These are phyloP conservation scores for Labyrinthula sp. DNA, from an alignment of 352 stramenopile genomes.

Conservation along the genomic window DNA sequence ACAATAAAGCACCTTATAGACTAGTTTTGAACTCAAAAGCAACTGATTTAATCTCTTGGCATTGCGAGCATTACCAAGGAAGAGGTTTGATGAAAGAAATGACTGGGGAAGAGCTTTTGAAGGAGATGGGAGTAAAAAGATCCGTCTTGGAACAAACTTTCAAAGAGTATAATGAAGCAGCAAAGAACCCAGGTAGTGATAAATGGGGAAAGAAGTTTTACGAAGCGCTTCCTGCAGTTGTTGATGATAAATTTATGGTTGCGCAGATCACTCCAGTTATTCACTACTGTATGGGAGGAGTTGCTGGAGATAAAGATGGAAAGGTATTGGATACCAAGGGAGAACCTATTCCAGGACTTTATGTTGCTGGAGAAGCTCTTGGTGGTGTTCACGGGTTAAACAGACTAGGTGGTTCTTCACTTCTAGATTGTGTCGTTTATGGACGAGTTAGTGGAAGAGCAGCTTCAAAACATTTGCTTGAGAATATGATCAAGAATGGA, in stretches of 20 bases:
- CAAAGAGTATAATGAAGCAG: constrained; percentile 20
- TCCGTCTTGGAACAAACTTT: constrained; percentile 13
- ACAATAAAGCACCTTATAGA: constrained; percentile 21
- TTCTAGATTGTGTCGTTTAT: constrained; percentile 72
- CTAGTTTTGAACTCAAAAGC: constrained; percentile 26
- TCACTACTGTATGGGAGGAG: constrained; percentile 27
- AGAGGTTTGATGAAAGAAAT: constrained; percentile 29
- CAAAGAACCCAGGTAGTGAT: constrained; percentile 8
- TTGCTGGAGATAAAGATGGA: constrained; percentile 5
- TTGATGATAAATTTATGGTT: constrained; percentile 13
- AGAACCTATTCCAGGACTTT: constrained; percentile 50
- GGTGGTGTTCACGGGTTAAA: constrained; percentile 74
- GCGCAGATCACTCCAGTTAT: constrained; percentile 21
- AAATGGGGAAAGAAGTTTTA: constrained; percentile 29
- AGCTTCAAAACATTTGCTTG: constrained; percentile 30
- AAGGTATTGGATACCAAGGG: constrained; percentile 21
- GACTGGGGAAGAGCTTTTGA: constrained; percentile 21
- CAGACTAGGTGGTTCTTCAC: constrained; percentile 57
- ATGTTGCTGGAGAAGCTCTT: constrained; percentile 69
- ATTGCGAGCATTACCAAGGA: constrained; percentile 25
- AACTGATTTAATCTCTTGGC: constrained; percentile 22
- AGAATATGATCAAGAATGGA: constrained; percentile 13
- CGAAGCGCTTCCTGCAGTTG: constrained; percentile 11
- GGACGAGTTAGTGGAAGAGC: constrained; percentile 46
- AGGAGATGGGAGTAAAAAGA: constrained; percentile 2